A percentile compares a stretch with the other conserved stretches of the same genome.
These are phyloP conservation scores for Nigrospora osmanthi DNA, from an alignment of 2,329 filamentous ascomycete species.

Conservation along the genomic window DNA sequence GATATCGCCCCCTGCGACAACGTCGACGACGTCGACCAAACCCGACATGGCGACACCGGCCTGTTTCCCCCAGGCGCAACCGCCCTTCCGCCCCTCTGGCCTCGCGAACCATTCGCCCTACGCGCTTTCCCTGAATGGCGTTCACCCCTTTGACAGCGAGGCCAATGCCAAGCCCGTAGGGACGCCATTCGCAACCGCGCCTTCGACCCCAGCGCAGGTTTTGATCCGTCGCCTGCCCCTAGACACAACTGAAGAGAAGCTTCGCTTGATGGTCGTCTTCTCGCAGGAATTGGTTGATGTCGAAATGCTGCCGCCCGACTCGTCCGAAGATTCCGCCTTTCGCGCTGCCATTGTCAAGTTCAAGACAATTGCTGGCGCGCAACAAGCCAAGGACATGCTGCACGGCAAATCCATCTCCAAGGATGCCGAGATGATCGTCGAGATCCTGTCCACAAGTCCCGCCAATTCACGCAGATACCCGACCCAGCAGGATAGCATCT, in stretches of 20 bases:
- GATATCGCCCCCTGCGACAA: slow-evolving; percentile 5
- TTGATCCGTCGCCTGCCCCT: slow-evolving; percentile 47
- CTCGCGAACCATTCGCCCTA: slow-evolving; percentile 24
- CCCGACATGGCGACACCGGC: slow-evolving; percentile 36
- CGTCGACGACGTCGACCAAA: slow-evolving; percentile 10
- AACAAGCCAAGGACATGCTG: slow-evolving; percentile 49
- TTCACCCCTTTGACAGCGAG: slow-evolving; percentile 33
- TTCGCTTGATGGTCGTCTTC: slow-evolving; percentile 51
- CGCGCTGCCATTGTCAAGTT: slow-evolving; percentile 47
- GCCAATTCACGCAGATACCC: slow-evolving; percentile 39
- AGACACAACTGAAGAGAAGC: slow-evolving; percentile 43
- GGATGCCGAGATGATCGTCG: slow-evolving; percentile 50
- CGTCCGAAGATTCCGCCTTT: slow-evolving; percentile 40
- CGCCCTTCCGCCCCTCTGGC: slow-evolving; percentile 24
- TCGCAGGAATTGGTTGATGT: slow-evolving; percentile 46
- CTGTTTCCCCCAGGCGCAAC: slow-evolving; percentile 31
- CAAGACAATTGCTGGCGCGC: slow-evolving; percentile 41
- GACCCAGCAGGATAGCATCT: slow-evolving; percentile 27
- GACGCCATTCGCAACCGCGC: slow-evolving; percentile 27
- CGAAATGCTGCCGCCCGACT: slow-evolving; percentile 41
- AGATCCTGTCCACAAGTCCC: slow-evolving; percentile 42
- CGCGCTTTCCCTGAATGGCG: slow-evolving; percentile 18
- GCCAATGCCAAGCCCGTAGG: slow-evolving; percentile 27
- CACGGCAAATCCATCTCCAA: slow-evolving; percentile 47
- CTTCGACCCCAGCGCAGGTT: slow-evolving; percentile 30